Evolutionary conservation across 2,329 filamentous ascomycete species (phyloP).

Genomic region (Colletotrichum eleusines): DNA sequence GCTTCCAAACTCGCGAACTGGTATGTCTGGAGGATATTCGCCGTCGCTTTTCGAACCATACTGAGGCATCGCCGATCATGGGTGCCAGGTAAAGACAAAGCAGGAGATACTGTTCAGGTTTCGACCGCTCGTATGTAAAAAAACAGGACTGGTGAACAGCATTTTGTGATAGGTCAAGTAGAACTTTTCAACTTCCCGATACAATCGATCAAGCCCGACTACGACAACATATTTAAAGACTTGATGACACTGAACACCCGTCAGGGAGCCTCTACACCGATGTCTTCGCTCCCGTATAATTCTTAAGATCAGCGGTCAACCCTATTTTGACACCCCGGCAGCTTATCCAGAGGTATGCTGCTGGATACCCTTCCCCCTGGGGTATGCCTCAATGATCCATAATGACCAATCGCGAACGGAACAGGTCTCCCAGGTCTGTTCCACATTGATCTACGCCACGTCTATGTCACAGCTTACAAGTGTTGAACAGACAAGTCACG

Average conservation of each 20-base stretch:
- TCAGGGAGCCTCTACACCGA: no score
- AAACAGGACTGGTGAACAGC: neutral
- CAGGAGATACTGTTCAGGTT: neutral
- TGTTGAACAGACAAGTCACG: neutral
- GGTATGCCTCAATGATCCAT: no score
- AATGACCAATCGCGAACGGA: no score
- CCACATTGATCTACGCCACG: neutral
- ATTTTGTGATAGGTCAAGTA: neutral
- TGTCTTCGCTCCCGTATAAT: neutral
- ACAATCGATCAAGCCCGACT: neutral
- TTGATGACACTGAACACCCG: neutral
- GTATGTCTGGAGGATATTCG: neutral
- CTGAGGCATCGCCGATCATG: neutral
- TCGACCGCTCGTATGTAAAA: neutral
- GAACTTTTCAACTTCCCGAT: neutral
- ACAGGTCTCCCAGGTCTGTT: neutral
- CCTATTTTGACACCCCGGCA: neutral
- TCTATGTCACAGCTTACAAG: neutral
- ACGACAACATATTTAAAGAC: neutral
- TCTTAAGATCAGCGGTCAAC: neutral
- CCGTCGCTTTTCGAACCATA: neutral
- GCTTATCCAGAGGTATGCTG: no score
- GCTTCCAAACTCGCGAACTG: neutral
- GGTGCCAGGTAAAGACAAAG: neutral
- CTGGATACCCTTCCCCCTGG: no score